phyloP scores from a whole-genome alignment of 306 rosid genomes.

The Amphicarpaea edgeworthii region DNA sequence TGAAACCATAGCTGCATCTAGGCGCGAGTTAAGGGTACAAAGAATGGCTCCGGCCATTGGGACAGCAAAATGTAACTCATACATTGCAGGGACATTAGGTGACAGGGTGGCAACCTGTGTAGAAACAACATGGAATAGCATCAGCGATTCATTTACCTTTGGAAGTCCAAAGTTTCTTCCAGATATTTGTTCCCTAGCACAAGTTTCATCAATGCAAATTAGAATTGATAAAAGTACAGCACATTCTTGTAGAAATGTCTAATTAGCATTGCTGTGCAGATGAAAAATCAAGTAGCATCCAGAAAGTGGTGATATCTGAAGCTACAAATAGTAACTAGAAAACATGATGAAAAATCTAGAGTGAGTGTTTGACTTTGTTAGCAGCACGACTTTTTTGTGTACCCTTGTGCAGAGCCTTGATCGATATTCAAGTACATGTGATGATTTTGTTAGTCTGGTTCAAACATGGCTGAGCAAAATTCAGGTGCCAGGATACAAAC shows the following conservation, averaged over 20 bases:
- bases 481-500: constrained; percentile 63
- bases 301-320: not conserved
- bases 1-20: constrained; percentile 65
- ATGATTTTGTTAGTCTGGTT: constrained; percentile 85
- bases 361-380: not conserved
- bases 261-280: not conserved
- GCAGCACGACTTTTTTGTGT: too few relatives aligned
- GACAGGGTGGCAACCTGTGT: constrained; percentile 81
- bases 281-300: not conserved
- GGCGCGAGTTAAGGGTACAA: constrained; percentile 75
- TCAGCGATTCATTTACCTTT: constrained; percentile 12
- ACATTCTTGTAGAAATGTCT: not conserved
- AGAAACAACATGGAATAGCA: constrained; percentile 35
- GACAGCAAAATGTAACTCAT: constrained; percentile 92
- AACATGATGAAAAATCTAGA: too few relatives aligned
- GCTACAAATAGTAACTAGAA: not conserved
- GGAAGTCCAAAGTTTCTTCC: not conserved
- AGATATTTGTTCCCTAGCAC: not conserved
- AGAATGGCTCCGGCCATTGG: constrained; percentile 94
- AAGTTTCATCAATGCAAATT: constrained; percentile 32
- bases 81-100: constrained; percentile 91
- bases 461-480: constrained; percentile 89
- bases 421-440: too few relatives aligned
- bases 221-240: not conserved
- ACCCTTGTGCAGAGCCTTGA: too few relatives aligned